Evolutionary conservation across 495 filamentous ascomycete species (phyloP), one percentile per base, ranked within the genome.

Genomic region (Astrocystis sublimbata): DNA sequence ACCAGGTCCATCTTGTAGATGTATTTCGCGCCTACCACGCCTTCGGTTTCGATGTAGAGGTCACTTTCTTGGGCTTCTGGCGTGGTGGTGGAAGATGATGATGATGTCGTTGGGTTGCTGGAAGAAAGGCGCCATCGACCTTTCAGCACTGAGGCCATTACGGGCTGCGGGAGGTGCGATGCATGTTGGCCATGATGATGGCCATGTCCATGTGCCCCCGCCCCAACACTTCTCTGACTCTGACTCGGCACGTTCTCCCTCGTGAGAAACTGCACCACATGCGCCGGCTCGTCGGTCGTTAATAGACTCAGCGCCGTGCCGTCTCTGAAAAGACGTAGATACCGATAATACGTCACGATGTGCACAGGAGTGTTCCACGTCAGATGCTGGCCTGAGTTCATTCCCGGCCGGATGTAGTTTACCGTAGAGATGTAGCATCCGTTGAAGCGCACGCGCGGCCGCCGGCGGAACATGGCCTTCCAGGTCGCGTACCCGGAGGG

Each of bases 331-430:
- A 98, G 94, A 12, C 94, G 89, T 0, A 98, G 81, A 72, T 98
- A 98, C 38, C 94, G 90, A 78, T 94, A 98, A 76, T 98, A 98
- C 0, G 94, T 98, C 36, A 98, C 92, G 54, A 97, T 96, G 69
- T 93, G 92, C 19, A 98, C 89, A 12, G 96, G 94, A 21, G 85
- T 88, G 70, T 86, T 87, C 91, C 91, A 96, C 70, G 65, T 87
- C 54, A 71, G 71, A 74, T 71, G 83, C 76, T 75, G 81, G 77
- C 62, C 77, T 63, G 64, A 83, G 75, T 65, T 85, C 75, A 68
- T 87, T 52, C 94, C 94, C 2, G 91, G 77, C 2, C 94, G 89
- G 33, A 89, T 86, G 75, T 98, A 98, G 77, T 98, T 98, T 49
- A 96, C 91, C 0, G 94, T 98, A 73, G 85, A 88, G 75, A 98